Percentiles rank a stretch among this genome's conserved stretches.
Evolutionary conservation across 148 eudicot genomes (phyloP).

Genomic region (Dysphania ambrosioides): DNA sequence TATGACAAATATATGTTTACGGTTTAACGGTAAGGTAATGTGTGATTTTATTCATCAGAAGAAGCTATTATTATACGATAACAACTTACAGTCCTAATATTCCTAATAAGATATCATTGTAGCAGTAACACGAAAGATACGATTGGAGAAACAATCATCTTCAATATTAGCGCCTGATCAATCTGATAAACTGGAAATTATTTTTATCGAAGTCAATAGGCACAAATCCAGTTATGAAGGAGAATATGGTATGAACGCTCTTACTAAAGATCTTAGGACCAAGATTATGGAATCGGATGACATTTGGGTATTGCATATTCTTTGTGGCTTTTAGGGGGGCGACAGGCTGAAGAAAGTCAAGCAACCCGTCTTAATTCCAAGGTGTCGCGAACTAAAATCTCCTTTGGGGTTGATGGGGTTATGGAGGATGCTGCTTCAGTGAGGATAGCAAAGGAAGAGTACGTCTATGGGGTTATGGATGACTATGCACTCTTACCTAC

Average conservation of each 20-base stretch:
- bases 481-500: conserved; percentile 57
- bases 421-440: conserved; percentile 55
- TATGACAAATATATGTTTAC: too few species aligned
- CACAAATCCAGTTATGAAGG: conserved; percentile 3
- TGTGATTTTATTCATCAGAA: too few species aligned
- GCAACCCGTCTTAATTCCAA: conserved; percentile 42
- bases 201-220: too few species aligned
- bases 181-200: too few species aligned
- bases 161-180: too few species aligned
- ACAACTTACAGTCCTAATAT: too few species aligned
- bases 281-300: conserved; percentile 50
- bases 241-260: conserved; percentile 42
- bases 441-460: conserved; percentile 43
- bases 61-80: too few species aligned
- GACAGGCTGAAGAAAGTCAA: conserved; percentile 56
- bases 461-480: conserved; percentile 46
- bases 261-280: conserved; percentile 40
- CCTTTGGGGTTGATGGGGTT: conserved; percentile 49
- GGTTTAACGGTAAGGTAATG: too few species aligned
- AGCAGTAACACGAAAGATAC: too few species aligned
- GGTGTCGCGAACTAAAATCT: conserved; percentile 30
- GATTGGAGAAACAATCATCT: too few species aligned
- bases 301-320: conserved; percentile 57
- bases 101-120: too few species aligned
- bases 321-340: conserved; percentile 64